These are phyloP conservation scores for Thyridium curvatum DNA, from an alignment of 2,329 filamentous ascomycete species.

Conservation along the genomic window DNA sequence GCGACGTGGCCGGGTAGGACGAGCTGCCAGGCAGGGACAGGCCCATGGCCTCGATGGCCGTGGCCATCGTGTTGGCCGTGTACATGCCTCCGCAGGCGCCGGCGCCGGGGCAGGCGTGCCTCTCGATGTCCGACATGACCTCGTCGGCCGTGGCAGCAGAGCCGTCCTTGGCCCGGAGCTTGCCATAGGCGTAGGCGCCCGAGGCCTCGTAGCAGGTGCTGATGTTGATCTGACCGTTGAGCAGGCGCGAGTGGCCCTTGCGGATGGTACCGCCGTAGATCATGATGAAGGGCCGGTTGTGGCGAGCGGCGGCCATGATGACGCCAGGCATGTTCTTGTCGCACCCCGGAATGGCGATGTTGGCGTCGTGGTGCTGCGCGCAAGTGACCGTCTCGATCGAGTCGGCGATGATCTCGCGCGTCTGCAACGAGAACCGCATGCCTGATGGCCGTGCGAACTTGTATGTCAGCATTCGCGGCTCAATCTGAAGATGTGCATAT, in stretches of 20 bases:
- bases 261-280: constrained; percentile 90
- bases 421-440: constrained; percentile 90
- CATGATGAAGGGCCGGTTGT: constrained; percentile 91
- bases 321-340: constrained; percentile 98
- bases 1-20: constrained; percentile 72
- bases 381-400: constrained; percentile 90
- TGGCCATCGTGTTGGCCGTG: constrained; percentile 91
- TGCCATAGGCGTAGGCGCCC: constrained; percentile 75
- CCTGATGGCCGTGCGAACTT: constrained; percentile 41
- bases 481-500: neutral
- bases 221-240: constrained; percentile 80
- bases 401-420: constrained; percentile 87
- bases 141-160: constrained; percentile 62
- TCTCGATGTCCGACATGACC: constrained; percentile 78
- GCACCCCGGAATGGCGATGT: constrained; percentile 87
- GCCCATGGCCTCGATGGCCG: constrained; percentile 84
- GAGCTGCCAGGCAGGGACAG: constrained; percentile 77
- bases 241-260: constrained; percentile 73
- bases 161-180: constrained; percentile 57
- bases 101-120: constrained; percentile 68
- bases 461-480: no score
- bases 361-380: constrained; percentile 88
- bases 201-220: constrained; percentile 83
- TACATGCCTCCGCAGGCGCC: constrained; percentile 81
- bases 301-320: constrained; percentile 82